These are phyloP conservation scores for Gracilaria vermiculophylla DNA, from an alignment of 23 red algal species.

Conservation along the genomic window DNA sequence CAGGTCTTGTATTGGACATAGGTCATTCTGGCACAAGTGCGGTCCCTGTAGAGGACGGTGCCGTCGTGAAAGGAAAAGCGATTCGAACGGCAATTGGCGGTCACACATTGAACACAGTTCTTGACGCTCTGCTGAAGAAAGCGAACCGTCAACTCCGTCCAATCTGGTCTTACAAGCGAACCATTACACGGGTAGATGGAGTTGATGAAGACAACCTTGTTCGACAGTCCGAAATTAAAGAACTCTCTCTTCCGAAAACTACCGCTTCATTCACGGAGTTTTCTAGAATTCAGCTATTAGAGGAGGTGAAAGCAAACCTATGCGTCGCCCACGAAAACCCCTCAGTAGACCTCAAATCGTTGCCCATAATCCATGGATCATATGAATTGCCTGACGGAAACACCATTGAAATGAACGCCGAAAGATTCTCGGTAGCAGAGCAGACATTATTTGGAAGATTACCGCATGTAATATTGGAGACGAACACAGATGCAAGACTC, in stretches of 20 bases:
- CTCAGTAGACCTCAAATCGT: constrained; percentile 17
- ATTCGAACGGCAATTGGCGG: constrained; percentile 74
- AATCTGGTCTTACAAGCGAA: constrained; percentile 63
- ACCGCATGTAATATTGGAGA: constrained; percentile 43
- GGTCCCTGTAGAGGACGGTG: constrained; percentile 88
- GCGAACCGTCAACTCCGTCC: constrained; percentile 34
- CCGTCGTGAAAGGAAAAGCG: constrained; percentile 58
- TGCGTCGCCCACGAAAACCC: constrained; percentile 85
- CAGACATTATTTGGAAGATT: constrained; percentile 42
- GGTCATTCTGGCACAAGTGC: constrained; percentile 79
- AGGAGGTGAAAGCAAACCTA: constrained; percentile 77
- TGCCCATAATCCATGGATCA: constrained; percentile 49
- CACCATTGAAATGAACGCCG: constrained; percentile 64
- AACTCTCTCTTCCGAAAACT: constrained; percentile 59
- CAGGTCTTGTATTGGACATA: constrained; percentile 89
- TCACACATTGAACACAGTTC: constrained; percentile 25
- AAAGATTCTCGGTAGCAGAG: constrained; percentile 67
- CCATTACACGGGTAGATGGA: constrained; percentile 47
- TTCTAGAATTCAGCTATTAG: constrained; percentile 57
- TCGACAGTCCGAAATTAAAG: constrained; percentile 45
- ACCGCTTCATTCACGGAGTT: constrained; percentile 48
- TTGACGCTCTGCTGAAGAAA: constrained; percentile 7
- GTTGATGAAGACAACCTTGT: constrained; percentile 58
- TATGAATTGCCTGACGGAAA: constrained; percentile 88
- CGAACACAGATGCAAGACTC: constrained; percentile 29